Evolutionary conservation across 2,329 filamentous ascomycete genomes (phyloP).

Genomic region (Myriangium duriaei): DNA sequence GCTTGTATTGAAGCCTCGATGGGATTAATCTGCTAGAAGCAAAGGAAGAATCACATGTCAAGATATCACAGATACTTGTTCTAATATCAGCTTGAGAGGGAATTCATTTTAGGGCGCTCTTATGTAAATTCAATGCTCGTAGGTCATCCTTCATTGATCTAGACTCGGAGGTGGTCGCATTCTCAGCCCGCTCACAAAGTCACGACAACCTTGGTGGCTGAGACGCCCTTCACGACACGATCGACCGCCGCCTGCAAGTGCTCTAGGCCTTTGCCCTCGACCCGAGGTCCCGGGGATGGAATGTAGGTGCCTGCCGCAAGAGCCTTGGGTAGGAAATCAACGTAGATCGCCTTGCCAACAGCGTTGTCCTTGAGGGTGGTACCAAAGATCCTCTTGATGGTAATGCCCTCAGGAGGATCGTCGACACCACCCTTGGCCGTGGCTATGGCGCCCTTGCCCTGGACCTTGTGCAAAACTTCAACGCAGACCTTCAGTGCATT

Average conservation of each 20-base stretch:
- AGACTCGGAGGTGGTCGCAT: too few species aligned
- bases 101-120: too few species aligned
- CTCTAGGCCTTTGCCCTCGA: conserved; percentile 16
- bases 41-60: too few species aligned
- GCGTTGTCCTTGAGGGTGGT: conserved; percentile 6
- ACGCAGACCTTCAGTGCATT: background rate
- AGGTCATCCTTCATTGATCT: too few species aligned
- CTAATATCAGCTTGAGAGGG: too few species aligned
- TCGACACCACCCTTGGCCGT: background rate
- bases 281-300: conserved; percentile 17
- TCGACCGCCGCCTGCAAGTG: conserved; percentile 14
- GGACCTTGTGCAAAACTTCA: background rate
- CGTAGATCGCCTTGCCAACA: conserved; percentile 2
- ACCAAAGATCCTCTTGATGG: conserved; percentile 5
- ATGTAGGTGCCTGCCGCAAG: conserved; percentile 23
- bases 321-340: conserved; percentile 19
- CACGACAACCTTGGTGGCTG: conserved; percentile 16
- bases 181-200: conserved; percentile 7
- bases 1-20: too few species aligned
- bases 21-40: too few species aligned
- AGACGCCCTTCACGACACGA: conserved; percentile 12
- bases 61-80: too few species aligned
- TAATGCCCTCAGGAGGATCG: background rate
- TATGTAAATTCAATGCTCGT: too few species aligned
- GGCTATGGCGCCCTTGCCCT: conserved; percentile 6